These are phyloP conservation scores for Boletales sp. DNA, from an alignment of 768 basidiomycete genomes.

Conservation along the genomic window DNA sequence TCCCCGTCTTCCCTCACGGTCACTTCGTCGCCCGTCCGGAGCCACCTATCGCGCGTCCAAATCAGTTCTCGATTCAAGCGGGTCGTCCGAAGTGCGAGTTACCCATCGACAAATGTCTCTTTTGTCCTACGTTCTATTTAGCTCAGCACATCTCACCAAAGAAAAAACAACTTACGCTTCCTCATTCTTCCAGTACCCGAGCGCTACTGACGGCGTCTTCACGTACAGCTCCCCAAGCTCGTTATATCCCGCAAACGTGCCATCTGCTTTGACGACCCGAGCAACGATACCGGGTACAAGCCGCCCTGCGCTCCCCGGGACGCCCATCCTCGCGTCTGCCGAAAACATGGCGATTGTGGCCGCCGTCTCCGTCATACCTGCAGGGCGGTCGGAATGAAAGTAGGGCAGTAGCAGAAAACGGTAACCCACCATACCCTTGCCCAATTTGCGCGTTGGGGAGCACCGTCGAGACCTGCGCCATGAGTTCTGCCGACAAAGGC, in stretches of 20 bases:
- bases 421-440: slow-evolving; percentile 54
- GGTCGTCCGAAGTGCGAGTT: slow-evolving; percentile 8
- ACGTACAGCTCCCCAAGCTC: slow-evolving; percentile 62
- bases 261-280: slow-evolving; percentile 56
- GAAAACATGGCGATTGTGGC: slow-evolving; percentile 51
- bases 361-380: slow-evolving; percentile 67
- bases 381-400: too few species aligned
- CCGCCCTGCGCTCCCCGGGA: slow-evolving; percentile 48
- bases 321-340: slow-evolving; percentile 44
- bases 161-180: slow-evolving; percentile 41
- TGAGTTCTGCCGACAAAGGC: slow-evolving; percentile 56
- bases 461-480: slow-evolving; percentile 40
- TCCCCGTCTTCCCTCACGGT: slow-evolving; percentile 51
- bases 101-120: slow-evolving; percentile 70
- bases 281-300: slow-evolving; percentile 53
- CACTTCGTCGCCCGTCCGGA: slow-evolving; percentile 67
- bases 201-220: slow-evolving; percentile 37
- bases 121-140: slow-evolving; percentile 43
- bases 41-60: slow-evolving; percentile 44
- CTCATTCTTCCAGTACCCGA: slow-evolving; percentile 49
- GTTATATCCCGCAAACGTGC: slow-evolving; percentile 48
- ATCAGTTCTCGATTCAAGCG: neutral
- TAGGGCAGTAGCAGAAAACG: neutral
- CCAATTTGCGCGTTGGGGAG: slow-evolving; percentile 61
- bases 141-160: neutral